These are phyloP conservation scores for Helicostylum pulchrum DNA, from an alignment of 192 early-diverging fungal species.

Conservation along the genomic window DNA sequence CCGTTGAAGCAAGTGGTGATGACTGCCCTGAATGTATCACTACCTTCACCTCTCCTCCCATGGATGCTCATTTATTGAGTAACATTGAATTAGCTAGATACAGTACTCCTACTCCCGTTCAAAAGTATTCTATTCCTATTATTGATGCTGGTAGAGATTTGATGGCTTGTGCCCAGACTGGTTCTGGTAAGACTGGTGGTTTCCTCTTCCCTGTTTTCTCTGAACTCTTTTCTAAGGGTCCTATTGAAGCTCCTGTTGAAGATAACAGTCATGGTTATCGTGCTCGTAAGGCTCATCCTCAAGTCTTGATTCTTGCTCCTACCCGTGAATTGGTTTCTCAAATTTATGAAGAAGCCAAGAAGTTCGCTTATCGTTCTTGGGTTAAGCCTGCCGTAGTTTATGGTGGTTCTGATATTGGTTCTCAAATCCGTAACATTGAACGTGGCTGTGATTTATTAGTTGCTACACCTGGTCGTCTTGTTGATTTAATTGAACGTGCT, in stretches of 20 bases:
- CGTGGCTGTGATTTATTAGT: slow-evolving; percentile 93
- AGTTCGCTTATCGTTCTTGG: slow-evolving; percentile 90
- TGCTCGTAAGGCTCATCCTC: slow-evolving; percentile 70
- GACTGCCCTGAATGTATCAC: slow-evolving; percentile 64
- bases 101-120: slow-evolving; percentile 90
- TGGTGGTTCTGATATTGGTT: slow-evolving; percentile 90
- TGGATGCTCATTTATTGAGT: slow-evolving; percentile 83
- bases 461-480: slow-evolving; percentile 95
- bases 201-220: slow-evolving; percentile 97
- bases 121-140: slow-evolving; percentile 88
- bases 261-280: slow-evolving; percentile 51
- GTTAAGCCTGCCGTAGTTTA: slow-evolving; percentile 92
- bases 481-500: slow-evolving; percentile 89
- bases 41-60: slow-evolving; percentile 52
- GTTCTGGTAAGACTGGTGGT: slow-evolving; percentile 90
- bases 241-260: slow-evolving; percentile 46
- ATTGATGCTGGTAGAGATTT: slow-evolving; percentile 82
- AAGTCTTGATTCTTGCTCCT: slow-evolving; percentile 84
- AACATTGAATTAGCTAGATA: slow-evolving; percentile 91
- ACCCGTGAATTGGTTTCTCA: slow-evolving; percentile 96
- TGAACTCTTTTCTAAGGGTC: slow-evolving; percentile 84
- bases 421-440: slow-evolving; percentile 85
- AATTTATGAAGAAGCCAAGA: slow-evolving; percentile 88
- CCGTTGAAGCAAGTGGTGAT: slow-evolving; percentile 83
- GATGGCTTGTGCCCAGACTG: slow-evolving; percentile 99